A percentile compares a stretch with the other conserved stretches of the same genome.
Evolutionary conservation across 176 grass and related monocot genomes (phyloP).

Genomic region (Neostapfia colusana): DNA sequence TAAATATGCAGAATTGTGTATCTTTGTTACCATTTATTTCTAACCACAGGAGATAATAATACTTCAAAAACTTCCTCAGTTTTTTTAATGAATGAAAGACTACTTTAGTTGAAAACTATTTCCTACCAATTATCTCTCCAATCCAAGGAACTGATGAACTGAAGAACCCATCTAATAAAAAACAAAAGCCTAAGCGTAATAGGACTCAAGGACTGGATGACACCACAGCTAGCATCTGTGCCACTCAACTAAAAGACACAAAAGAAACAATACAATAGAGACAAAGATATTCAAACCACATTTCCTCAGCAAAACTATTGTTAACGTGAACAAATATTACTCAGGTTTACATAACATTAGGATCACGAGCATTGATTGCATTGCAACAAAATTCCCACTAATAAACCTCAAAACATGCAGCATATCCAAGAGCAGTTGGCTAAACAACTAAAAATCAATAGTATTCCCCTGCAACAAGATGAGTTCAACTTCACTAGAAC

Average conservation of each 20-base stretch:
- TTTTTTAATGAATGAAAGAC: no score
- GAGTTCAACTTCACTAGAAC: not conserved
- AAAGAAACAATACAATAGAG: not conserved
- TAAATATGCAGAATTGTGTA: not conserved
- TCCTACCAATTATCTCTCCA: constrained; percentile 10
- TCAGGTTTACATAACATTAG: not conserved
- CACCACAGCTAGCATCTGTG: not conserved
- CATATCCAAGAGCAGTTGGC: not conserved
- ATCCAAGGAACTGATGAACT: not conserved
- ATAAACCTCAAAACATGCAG: not conserved
- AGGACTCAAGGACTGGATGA: not conserved
- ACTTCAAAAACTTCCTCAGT: constrained; percentile 12
- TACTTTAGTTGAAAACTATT: not conserved
- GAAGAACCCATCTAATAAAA: not conserved
- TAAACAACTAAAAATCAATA: constrained; percentile 18
- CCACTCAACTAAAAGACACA: not conserved
- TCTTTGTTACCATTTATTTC: constrained; percentile 6
- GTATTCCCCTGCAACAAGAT: constrained; percentile 1
- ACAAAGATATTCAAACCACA: not conserved
- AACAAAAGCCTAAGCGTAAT: not conserved
- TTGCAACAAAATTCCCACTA: not conserved
- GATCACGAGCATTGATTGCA: not conserved
- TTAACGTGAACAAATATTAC: not conserved
- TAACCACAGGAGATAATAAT: not conserved
- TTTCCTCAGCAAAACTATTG: not conserved